Percentiles rank a stretch among this genome's conserved stretches.
Conservation (phyloP, 441 rosid genomes). For the Erodium chrysanthum region DNA sequence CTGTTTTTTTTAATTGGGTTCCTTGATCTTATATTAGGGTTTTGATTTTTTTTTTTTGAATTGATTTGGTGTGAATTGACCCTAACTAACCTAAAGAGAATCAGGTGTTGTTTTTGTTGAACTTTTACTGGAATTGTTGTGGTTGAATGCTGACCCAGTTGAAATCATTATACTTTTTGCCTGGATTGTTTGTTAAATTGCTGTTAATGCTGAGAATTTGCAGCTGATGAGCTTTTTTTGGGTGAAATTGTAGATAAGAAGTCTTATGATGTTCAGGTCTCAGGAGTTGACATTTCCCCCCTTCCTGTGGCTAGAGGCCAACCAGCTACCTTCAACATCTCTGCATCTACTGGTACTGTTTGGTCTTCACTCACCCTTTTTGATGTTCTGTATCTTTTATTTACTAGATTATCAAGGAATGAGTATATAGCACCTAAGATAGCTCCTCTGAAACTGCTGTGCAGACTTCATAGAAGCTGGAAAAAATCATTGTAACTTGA, state of each 20-base stretch:
- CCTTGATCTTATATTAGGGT: neutral
- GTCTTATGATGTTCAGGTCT: slow-evolving; percentile 58
- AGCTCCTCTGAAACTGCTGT: no score
- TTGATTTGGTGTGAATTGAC: no score
- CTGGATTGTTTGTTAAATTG: neutral
- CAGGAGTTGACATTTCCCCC: slow-evolving; percentile 61
- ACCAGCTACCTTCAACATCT: slow-evolving; percentile 62
- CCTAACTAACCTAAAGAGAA: neutral
- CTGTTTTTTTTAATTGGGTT: neutral
- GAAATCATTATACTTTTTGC: neutral
- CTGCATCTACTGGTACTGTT: slow-evolving; percentile 52
- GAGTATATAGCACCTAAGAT: no score
- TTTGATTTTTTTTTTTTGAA: no score
- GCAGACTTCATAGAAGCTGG: no score
- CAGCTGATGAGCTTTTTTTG: neutral
- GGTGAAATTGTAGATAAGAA: slow-evolving; percentile 39
- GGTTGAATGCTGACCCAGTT: neutral
- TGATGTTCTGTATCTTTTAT: neutral
- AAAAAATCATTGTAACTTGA: no score
- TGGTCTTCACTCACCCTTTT: neutral
- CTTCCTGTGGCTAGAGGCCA: slow-evolving; percentile 57
- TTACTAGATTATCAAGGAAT: no score
- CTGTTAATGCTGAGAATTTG: neutral
- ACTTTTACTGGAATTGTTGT: neutral
- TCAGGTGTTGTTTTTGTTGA: neutral